Evolutionary conservation across 179 eudicot genomes (phyloP), one percentile per base, ranked within the genome.

Genomic region (Carnegiea gigantea): DNA sequence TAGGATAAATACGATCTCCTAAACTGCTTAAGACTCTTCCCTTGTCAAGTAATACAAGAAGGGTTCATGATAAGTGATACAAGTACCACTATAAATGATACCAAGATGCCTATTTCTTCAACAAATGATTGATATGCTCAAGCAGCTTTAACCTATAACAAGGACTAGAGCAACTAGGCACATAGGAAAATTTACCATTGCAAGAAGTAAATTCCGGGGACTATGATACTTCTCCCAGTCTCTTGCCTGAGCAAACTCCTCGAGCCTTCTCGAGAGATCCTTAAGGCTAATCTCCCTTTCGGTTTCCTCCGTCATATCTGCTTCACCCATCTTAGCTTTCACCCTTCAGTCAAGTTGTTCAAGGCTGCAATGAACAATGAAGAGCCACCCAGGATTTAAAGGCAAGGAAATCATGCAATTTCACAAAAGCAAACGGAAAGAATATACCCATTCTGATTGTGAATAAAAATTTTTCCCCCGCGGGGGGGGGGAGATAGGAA

Each of bases 191-290:
- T 70, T 83, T 87, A 89, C 94, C 94, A 90, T 88, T 23, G 94
- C 94, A 80, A 91, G 91, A 57, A 90, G 90, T 75, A 91, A 82
- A 83, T 91, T 91, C 71, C 94, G 85, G 2, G 94, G 94, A 80
- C 87, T 91, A 65, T 91, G 94, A 78, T 85, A 90, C 88, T 89
- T 91, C 44, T 86, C 91, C 93, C 93, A 91, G 15, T 89, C 90
- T 83, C 93, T 86, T 23, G 85, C 91, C 81, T 83, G 89, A 6
- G 92, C 91, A 84, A 91, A 91, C 9, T 91, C 93, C 73, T 91
- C 91, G 62, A 91, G 92, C 59, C 86, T 86, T 68, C 48, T 86
- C 3, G 92, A 87, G 17, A 91, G 81, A 40, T 91, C 93, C 77
- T 88, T 91, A 8, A 91, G 75, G 81, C 93, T 86, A 43, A 88